Evolutionary conservation across 2,329 filamentous ascomycete species (phyloP).

Genomic region (Pseudopithomyces maydicus): DNA sequence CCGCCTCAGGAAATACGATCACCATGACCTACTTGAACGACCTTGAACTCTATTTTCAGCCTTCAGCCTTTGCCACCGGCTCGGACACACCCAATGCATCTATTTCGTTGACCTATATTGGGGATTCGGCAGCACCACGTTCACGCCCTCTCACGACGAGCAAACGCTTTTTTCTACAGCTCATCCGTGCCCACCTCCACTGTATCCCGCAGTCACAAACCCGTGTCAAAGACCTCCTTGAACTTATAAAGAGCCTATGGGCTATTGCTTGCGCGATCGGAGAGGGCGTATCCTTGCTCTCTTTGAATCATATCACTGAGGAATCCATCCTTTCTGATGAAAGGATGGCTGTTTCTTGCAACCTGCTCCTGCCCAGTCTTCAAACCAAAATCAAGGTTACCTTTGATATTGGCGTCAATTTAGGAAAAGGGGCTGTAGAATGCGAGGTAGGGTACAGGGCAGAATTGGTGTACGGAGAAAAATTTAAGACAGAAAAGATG

Average conservation of each 20-base stretch:
- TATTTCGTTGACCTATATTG: slow-evolving; percentile 75
- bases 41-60: slow-evolving; percentile 75
- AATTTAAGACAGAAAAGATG: slow-evolving; percentile 77
- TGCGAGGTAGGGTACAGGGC: slow-evolving; percentile 63
- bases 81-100: slow-evolving; percentile 50
- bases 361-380: slow-evolving; percentile 67
- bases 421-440: slow-evolving; percentile 53
- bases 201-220: slow-evolving; percentile 64
- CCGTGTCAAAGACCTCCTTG: slow-evolving; percentile 62
- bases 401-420: slow-evolving; percentile 59
- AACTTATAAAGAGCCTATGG: slow-evolving; percentile 68
- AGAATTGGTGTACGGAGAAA: slow-evolving; percentile 75
- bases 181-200: slow-evolving; percentile 71
- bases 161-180: slow-evolving; percentile 76
- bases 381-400: slow-evolving; percentile 71
- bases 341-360: slow-evolving; percentile 64
- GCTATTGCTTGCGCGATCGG: slow-evolving; percentile 65
- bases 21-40: slow-evolving; percentile 76
- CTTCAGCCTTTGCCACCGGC: slow-evolving; percentile 60
- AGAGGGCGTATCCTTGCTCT: slow-evolving; percentile 65
- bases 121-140: slow-evolving; percentile 59
- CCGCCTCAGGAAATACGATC: slow-evolving; percentile 63
- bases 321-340: slow-evolving; percentile 69
- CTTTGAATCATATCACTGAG: slow-evolving; percentile 67
- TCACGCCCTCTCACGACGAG: slow-evolving; percentile 65